These are phyloP conservation scores for Boletus fagicola DNA, from an alignment of 768 basidiomycete genomes.

Conservation along the genomic window DNA sequence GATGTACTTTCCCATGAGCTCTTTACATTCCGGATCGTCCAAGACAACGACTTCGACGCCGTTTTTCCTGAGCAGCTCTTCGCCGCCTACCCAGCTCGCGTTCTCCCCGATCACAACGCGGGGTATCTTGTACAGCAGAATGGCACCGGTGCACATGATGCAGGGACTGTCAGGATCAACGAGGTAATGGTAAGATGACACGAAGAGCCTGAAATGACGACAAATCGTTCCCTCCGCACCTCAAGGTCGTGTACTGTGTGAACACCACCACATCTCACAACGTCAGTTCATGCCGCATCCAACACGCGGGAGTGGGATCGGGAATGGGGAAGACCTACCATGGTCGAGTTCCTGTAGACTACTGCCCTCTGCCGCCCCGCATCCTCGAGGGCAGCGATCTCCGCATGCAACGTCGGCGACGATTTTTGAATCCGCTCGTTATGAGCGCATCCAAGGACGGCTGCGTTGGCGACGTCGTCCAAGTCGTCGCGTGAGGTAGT, in stretches of 20 bases:
- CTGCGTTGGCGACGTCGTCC: conserved; percentile 7
- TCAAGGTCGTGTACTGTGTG: conserved; percentile 39
- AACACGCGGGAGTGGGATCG: too few species aligned
- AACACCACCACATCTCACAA: background rate
- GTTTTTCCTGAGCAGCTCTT: conserved; percentile 47
- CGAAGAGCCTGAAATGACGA: background rate
- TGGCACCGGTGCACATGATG: conserved; percentile 63
- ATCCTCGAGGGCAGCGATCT: conserved; percentile 50
- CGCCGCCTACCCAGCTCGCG: conserved; percentile 49
- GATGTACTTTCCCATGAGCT: conserved; percentile 57
- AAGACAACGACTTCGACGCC: conserved; percentile 56
- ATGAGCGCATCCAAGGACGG: conserved; percentile 43
- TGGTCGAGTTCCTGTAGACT: conserved; percentile 47
- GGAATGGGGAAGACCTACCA: too few species aligned
- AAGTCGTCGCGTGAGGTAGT: conserved; percentile 1
- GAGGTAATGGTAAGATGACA: too few species aligned
- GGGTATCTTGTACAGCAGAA: conserved; percentile 61
- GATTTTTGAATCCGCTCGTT: conserved; percentile 46
- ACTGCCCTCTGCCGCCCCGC: conserved; percentile 49
- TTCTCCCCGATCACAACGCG: conserved; percentile 69
- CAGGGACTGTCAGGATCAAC: conserved; percentile 40
- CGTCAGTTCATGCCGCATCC: background rate
- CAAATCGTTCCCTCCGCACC: conserved; percentile 19
- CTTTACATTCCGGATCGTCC: conserved; percentile 49
- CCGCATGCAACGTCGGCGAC: conserved; percentile 45